Percentiles rank a stretch among this genome's conserved stretches.
Conservation (phyloP, 805 yeast genomes). For the Saturnispora halmiae region DNA sequence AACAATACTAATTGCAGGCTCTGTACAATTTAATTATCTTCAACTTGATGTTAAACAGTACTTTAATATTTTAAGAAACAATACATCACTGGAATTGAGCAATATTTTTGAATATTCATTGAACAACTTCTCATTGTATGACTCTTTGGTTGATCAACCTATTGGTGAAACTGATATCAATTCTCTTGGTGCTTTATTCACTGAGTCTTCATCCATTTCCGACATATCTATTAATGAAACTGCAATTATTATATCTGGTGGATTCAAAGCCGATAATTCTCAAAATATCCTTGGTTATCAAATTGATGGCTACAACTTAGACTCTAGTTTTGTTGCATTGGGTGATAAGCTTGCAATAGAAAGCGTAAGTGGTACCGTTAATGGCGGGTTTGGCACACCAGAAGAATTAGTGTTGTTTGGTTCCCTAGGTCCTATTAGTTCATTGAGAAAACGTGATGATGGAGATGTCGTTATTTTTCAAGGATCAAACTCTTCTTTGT, state of each 20-base stretch:
- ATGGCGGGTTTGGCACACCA: constrained; percentile 25
- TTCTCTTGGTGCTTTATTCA: constrained; percentile 29
- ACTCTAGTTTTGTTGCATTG: constrained; percentile 11
- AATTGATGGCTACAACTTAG: constrained; percentile 19
- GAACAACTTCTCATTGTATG: constrained; percentile 44
- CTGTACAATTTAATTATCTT: constrained; percentile 36
- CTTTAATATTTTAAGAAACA: constrained; percentile 22
- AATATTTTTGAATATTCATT: constrained; percentile 80
- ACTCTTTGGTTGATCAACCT: constrained; percentile 19
- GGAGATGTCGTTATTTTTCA: constrained; percentile 1
- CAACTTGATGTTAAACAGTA: constrained; percentile 11
- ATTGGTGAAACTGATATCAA: constrained; percentile 44
- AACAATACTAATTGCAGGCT: constrained; percentile 62
- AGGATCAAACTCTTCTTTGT: constrained; percentile 3
- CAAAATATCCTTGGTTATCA: constrained; percentile 31
- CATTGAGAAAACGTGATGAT: not conserved
- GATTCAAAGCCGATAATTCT: constrained; percentile 31
- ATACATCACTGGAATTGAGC: constrained; percentile 33
- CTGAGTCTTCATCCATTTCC: constrained; percentile 33
- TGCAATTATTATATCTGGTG: constrained; percentile 41
- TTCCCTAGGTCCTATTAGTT: constrained; percentile 1
- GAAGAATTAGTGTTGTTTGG: constrained; percentile 40
- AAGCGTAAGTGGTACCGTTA: constrained; percentile 36
- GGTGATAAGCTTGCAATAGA: constrained; percentile 14
- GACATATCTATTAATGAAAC: constrained; percentile 28